Evolutionary conservation across 305 asterid species (phyloP), one percentile per base, ranked within the genome.

Genomic region (Plantago lanceolata): DNA sequence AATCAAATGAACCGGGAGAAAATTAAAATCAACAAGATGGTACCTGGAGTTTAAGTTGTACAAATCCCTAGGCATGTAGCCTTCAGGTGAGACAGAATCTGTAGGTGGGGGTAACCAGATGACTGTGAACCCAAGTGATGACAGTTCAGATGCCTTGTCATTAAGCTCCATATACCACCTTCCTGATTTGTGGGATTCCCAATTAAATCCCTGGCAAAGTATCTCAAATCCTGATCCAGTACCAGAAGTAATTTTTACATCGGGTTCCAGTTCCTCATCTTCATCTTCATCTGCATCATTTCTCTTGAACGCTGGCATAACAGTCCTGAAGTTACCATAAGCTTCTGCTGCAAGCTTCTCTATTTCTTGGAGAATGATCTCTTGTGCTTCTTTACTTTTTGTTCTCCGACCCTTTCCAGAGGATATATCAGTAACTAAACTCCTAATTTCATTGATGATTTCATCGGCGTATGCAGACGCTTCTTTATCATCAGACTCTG

Each of bases 301-400:
- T 55, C 74, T 85, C 6, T 67, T 54, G 57, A 78, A 83, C 48
- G 79, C 58, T 52, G 97, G 93, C 20, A 75, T 65, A 45, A 85
- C 77, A 73, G 79, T 75, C 75, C 95, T 77, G 77, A 92, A 92
- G 73, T 89, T 82, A 74, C 97, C 75, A 54, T 92, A 92, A 62
- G 98, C 98, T 80, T 92, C 98, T 52, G 95, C 98, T 54, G 97
- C 98, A 28, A 92, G 96, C 85, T 92, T 92, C 87, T 89, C 98
- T 26, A 92, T 92, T 76, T 89, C 98, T 62, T 84, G 97, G 78
- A 92, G 98, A 77, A 92, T 89, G 83, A 56, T 76, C 66, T 89
- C 96, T 69, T 84, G 96, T 44, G 81, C 83, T 75, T 77, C 82
- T 75, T 63, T 85, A 72, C 70, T 80, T 79, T 85, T 79, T 31